phyloP scores from a whole-genome alignment of 106 monocot genomes.

The Gastrodia elata region DNA sequence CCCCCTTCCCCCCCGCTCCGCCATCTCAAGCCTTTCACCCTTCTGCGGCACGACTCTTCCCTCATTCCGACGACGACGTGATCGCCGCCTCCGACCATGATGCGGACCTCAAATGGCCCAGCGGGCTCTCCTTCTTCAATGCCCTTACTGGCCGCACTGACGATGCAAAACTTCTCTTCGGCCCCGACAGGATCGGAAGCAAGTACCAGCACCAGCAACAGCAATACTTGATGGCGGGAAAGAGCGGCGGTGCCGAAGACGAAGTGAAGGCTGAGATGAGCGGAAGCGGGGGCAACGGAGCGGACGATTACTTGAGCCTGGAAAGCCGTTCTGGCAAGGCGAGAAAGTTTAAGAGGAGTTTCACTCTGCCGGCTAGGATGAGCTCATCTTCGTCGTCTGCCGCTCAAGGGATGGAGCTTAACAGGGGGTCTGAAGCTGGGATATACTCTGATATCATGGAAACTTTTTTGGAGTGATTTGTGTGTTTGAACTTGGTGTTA shows the following conservation, averaged over 20 bases:
- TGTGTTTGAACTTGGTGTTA: background rate
- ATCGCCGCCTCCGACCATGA: constrained; percentile 48
- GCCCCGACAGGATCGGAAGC: constrained; percentile 17
- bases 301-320: constrained; percentile 47
- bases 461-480: constrained; percentile 47
- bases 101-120: constrained; percentile 74
- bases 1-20: constrained; percentile 14
- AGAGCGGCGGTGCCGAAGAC: constrained; percentile 2
- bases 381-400: constrained; percentile 28
- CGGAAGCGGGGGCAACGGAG: constrained; percentile 7
- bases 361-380: constrained; percentile 68
- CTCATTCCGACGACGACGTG: constrained; percentile 14
- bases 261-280: background rate
- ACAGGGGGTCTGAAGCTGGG: constrained; percentile 39
- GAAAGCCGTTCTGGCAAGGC: constrained; percentile 14
- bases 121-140: constrained; percentile 74
- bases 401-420: constrained; percentile 29
- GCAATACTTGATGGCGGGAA: background rate
- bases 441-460: constrained; percentile 75
- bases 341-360: constrained; percentile 72
- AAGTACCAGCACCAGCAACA: background rate
- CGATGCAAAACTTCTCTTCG: constrained; percentile 48
- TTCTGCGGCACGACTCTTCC: constrained; percentile 18
- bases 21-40: constrained; percentile 18
- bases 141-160: constrained; percentile 62